Base-by-base conservation (phyloP, 345 rosid genomes). In the Citrus unshiu region DNA sequence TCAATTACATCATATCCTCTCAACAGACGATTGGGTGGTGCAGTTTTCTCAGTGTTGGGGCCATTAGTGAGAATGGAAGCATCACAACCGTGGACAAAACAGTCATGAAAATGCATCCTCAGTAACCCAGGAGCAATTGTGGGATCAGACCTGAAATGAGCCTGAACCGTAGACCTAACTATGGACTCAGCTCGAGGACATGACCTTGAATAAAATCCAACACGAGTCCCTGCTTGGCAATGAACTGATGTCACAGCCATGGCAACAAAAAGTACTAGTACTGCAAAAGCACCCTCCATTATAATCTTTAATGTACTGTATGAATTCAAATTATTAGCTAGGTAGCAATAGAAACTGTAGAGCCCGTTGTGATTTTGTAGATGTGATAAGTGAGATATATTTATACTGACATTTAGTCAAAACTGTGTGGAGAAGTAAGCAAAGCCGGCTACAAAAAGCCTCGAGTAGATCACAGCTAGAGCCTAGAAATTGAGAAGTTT, bases 101-200 rank as follows among this genome's bases (percentile, higher is more conserved):
- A 88, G 69, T 89, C 92, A 71, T 89, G 92, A 82, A 88, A 89
- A 35, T 85, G 88, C 92, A 89, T 89, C 60, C 89, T 85, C 37
- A 89, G 83, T 58, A 87, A 39, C 0, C 89, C 86, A 3, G 92
- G 88, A 13, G 90, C 91, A 34, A 86, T 68, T 3, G 83, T 68
- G 7, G 87, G 87, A 43, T 87, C 78, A 27, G 75, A 73, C 18
- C 40, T 7, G 61, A 76, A 75, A 78, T 83, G 87, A n/a, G 80
- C 25, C 68, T 59, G 77, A 35, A 88, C 90, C 54, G 88, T 82
- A 1, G 84, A 37, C 30, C 62, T 25, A 0, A 90, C 88, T 21
- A 88, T 87, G 72, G 89, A 75, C 63, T 90, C 93, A 29, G 81
- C 89, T 62, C 77, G 83, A 40, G 85, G 84, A 70, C 93, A 90